Base-by-base conservation (phyloP, 148 eudicot genomes). In the Chenopodium suecicum region DNA sequence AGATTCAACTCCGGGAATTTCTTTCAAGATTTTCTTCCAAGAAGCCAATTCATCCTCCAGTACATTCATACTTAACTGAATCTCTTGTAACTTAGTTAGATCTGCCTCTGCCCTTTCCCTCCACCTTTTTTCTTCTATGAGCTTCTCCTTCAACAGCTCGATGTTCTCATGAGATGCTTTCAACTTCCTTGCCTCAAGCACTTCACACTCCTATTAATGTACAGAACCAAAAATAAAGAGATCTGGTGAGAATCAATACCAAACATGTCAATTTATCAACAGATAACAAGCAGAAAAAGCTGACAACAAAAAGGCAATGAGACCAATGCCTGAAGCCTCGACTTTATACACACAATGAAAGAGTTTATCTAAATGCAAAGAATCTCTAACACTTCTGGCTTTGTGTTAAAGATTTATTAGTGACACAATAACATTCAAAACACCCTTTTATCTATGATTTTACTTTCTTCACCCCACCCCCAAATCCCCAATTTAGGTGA, bases 51-150 rank as follows among this genome's bases (percentile, higher is more conserved):
- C 99, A 79, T 94, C 94, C 83, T 94, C 97, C 79, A 94, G 78
- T 74, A 85, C 83, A 64, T 75, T 70, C 87, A 89, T 74, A 76
- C 77, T 86, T 70, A 87, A 78, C 89, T 97, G 91, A 66, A 86
- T 71, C 75, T 90, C 94, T 77, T 90, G 90, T 80, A 90, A 82
- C 82, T 90, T 92, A 52, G 83, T 85, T 83, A 91, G 80, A 83
- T 96, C 98, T 54, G 79, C 64, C 83, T 94, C 98, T 62, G 89
- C 93, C 86, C 90, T 91, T 85, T 94, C 97, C 83, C 91, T 91
- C 74, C 89, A 89, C 25, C 87, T 76, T 83, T 88, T 92, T 83
- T 97, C 99, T 88, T 97, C 98, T 37, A 85, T 50, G 65, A 91
- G 82, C 84, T 94, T 94, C 85, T 94, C 99, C 88, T 93, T 92